phyloP scores from a whole-genome alignment of 129 eudicot species.

The Apium graveolens region DNA sequence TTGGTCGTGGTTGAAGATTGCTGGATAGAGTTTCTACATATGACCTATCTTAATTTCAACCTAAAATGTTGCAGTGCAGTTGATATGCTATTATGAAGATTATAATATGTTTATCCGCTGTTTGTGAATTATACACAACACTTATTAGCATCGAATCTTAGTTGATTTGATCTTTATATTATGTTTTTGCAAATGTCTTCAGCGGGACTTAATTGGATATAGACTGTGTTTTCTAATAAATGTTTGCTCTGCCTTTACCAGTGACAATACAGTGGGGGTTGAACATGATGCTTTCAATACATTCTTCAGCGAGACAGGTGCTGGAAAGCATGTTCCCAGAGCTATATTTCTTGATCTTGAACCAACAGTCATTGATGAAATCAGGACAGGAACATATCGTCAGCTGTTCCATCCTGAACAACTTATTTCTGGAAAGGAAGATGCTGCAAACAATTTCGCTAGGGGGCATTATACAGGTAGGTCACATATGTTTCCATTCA shows the following conservation, averaged over 20 bases:
- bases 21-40: no score
- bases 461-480: conserved; percentile 13
- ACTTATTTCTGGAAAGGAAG: conserved; percentile 12
- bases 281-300: conserved; percentile 13
- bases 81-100: no score
- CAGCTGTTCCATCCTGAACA: conserved; percentile 19
- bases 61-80: not conserved
- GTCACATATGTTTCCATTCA: not conserved
- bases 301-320: conserved; percentile 9
- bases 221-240: not conserved
- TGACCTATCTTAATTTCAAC: not conserved
- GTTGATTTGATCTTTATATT: not conserved
- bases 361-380: conserved; percentile 15
- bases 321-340: conserved; percentile 14
- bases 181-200: not conserved
- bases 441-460: conserved; percentile 10
- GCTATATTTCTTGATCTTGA: conserved; percentile 14
- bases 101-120: not conserved
- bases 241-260: not conserved
- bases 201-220: not conserved
- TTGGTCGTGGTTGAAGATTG: no score
- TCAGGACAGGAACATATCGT: conserved; percentile 6
- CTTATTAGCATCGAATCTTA: no score
- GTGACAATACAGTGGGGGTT: conserved; percentile 13
- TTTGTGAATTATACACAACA: not conserved